Base-by-base conservation (phyloP, 139 green algal species). In the Chlorella ohadii region DNA sequence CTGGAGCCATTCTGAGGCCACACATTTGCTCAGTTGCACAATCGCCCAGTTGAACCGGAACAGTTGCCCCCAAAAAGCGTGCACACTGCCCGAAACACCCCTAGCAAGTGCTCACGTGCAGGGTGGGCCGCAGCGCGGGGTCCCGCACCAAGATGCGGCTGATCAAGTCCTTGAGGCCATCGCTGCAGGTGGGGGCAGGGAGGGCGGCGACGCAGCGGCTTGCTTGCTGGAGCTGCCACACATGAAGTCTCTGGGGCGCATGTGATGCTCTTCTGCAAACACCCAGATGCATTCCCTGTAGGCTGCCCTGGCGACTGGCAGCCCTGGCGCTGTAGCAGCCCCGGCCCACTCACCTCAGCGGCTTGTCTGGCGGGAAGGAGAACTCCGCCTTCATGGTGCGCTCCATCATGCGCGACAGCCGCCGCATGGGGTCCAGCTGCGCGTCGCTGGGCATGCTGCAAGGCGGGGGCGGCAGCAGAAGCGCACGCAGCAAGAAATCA, bases 41-140 rank as follows among this genome's bases (percentile, higher is more conserved):
- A n/a, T n/a, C n/a, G n/a, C n/a, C n/a, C n/a, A n/a, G n/a, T n/a
- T n/a, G n/a, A n/a, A n/a, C n/a, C n/a, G n/a, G n/a, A n/a, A n/a
- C n/a, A n/a, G n/a, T n/a, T n/a, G n/a, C n/a, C n/a, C n/a, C n/a
- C n/a, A n/a, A n/a, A n/a, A n/a, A n/a, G n/a, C n/a, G n/a, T n/a
- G n/a, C n/a, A n/a, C n/a, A n/a, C n/a, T n/a, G n/a, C n/a, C n/a
- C n/a, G n/a, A n/a, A n/a, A n/a, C n/a, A n/a, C n/a, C n/a, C n/a
- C n/a, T n/a, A n/a, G 65, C 31, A 27, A 9, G 39, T n/a, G n/a
- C 76, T 59, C 38, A 82, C 76, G 27, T 61, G 76, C 12, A 98
- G 91, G 31, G 89, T 94, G 81, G 96, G 93, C 57, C 96, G 93
- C 77, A 91, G 87, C 17, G 67, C 41, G 1, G 97, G 94, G 79